Evolutionary conservation across 139 green algal genomes (phyloP), one percentile per base, ranked within the genome.

Genomic region (Picochlorum sp.): DNA sequence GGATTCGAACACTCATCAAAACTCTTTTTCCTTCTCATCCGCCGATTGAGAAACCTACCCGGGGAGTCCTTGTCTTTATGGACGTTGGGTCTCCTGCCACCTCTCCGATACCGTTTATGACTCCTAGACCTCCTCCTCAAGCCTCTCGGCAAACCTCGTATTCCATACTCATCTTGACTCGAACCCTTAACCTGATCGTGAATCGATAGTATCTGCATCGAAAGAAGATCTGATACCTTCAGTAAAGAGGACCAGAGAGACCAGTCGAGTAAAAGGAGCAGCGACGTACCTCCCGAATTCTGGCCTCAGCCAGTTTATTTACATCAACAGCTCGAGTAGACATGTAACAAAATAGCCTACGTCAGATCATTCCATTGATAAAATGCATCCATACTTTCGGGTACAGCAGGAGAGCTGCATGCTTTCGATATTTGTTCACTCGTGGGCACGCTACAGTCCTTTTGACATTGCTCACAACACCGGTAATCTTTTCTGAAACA

Each of bases 21-120:
- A 20, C 20, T 41, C 41, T 59, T 59, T 15, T 72, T 62, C 7
- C 81, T 70, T 45, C 78, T 71, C 78, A 88, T 87, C 13, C 50
- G 50, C 4, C 82, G 70, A 44, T 84, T 88, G 11, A 18, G 20
- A 20, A 30, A 59, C 21, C 8, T 34, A 7, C 34, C 21, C 51
- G 2, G 6, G 16, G 13, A 18, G 15, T 37, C 26, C 51, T 59
- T 21, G 20, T 9, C 51, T 47, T 66, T 62, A 49, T 68, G 70
- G 9, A 23, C 45, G 26, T 82, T 82, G 18, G 76, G 76, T 2
- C 73, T 62, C 4, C 60, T 63, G n/a, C 31, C 45, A 45, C 64
- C 38, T 34, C 65, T 62, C 52, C 76, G 34, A 41, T 41, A 81
- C 0, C 66, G 59, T 13, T 81, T 81, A 56, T 82, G 72, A 62